Evolutionary conservation across 2,329 filamentous ascomycete genomes (phyloP).

Genomic region (Aspergillus candidus): DNA sequence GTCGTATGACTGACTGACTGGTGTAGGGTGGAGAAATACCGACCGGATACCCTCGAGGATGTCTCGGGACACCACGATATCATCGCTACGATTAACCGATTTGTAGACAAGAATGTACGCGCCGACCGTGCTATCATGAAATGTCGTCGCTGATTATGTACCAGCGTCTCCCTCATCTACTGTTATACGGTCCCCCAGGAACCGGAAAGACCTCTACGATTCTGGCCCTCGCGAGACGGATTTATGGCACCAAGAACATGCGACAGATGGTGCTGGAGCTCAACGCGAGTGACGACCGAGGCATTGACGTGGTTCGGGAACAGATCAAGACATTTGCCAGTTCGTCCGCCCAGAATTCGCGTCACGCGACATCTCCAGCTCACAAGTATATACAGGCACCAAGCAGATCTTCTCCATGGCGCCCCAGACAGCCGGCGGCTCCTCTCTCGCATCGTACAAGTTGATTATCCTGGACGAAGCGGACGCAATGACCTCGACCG

Average conservation of each 20-base stretch:
- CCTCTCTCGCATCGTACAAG: slow-evolving; percentile 70
- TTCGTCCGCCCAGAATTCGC: slow-evolving; percentile 17
- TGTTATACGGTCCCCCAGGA: slow-evolving; percentile 92
- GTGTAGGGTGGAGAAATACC: slow-evolving; percentile 88
- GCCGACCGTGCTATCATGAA: neutral
- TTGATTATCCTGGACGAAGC: slow-evolving; percentile 97
- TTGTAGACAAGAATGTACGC: slow-evolving; percentile 77
- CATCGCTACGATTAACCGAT: slow-evolving; percentile 94
- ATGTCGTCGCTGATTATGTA: neutral
- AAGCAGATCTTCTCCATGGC: slow-evolving; percentile 88
- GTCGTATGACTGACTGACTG: slow-evolving; percentile 10
- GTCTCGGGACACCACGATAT: slow-evolving; percentile 98
- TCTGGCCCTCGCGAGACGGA: slow-evolving; percentile 82
- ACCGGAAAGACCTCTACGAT: slow-evolving; percentile 98
- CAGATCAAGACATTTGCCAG: slow-evolving; percentile 99
- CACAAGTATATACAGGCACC: slow-evolving; percentile 45
- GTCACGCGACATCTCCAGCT: neutral
- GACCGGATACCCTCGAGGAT: slow-evolving; percentile 79
- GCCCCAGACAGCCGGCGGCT: slow-evolving; percentile 36
- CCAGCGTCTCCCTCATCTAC: slow-evolving; percentile 79
- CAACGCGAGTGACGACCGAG: slow-evolving; percentile 93
- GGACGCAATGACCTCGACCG: slow-evolving; percentile 99
- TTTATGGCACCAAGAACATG: slow-evolving; percentile 89
- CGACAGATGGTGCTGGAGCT: slow-evolving; percentile 97
- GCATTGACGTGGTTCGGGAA: slow-evolving; percentile 95